Evolutionary conservation across 106 monocot genomes (phyloP).

Genomic region (Platanthera guangdongensis): DNA sequence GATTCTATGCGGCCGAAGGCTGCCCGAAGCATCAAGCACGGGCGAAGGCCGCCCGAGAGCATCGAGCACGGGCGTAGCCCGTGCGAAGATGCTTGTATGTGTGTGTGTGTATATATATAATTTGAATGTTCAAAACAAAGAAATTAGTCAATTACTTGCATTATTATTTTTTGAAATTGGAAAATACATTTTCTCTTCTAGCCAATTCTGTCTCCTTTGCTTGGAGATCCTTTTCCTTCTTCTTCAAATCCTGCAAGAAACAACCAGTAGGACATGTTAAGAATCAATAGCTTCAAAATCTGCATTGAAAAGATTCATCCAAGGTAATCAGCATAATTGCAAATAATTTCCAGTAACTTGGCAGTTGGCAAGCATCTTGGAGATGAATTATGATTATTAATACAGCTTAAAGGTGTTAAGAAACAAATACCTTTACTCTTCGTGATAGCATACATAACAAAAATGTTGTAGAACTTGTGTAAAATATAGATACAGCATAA

Average conservation of each 20-base stretch:
- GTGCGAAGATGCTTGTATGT: no score
- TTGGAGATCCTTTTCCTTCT: constrained; percentile 74
- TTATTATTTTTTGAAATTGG: not conserved
- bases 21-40: no score
- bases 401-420: not conserved
- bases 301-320: not conserved
- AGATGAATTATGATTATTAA: not conserved
- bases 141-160: not conserved
- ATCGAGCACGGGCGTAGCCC: no score
- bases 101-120: not conserved
- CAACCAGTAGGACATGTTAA: not conserved
- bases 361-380: not conserved
- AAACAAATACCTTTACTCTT: not conserved
- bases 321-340: no score
- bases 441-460: not conserved
- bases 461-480: no score
- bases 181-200: constrained; percentile 74
- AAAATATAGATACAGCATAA: no score
- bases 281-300: not conserved
- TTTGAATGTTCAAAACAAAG: not conserved
- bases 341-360: not conserved
- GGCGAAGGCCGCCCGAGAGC: no score
- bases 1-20: no score
- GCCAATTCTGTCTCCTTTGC: constrained; percentile 72
- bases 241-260: constrained; percentile 48